Evolutionary conservation across 192 early-diverging fungal species (phyloP), one percentile per base, ranked within the genome.

Genomic region (Rhizoclosmatium sp.): DNA sequence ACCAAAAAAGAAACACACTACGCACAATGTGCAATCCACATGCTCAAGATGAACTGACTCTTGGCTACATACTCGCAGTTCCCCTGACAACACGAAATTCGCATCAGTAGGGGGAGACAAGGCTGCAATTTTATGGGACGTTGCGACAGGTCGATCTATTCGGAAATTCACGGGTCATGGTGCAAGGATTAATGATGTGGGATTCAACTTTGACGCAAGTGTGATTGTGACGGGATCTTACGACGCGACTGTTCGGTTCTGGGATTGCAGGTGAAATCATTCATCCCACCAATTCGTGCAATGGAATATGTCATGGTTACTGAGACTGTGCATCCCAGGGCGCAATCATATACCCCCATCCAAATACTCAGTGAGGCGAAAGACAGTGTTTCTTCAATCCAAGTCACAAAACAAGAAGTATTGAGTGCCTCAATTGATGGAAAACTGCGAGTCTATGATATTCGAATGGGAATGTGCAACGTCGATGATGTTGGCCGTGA

Each of bases 361-460:
- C 97, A 99, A 76, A 81, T 93, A 1, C 70, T 98, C 9, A 88
- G 90, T 23, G 95, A 96, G 9, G 89, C 92, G 54, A 95, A 94
- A 80, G 97, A 99, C 72, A 93, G 93, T 58, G 89, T 99, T 1
- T 91, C 93, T 47, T 91, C 93, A 3, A 83, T 99, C 21, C 83
- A 88, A 40, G 76, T 98, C n/a, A 78, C 84, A 42, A 92, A 87
- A 23, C 78, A 84, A 19, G 91, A 96, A 81, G 90, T 99, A 44
- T 76, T 97, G 49, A 85, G 92, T 45, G 93, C 92, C 4, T 95
- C 91, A n/a, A 91, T 94, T 3, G 96, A 98, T 81, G 96, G 96
- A 0, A 86, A 79, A 58, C 85, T 97, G 70, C 84, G 97, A 54
- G 89, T 88, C 10, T 97, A 96, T 78, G 97, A 99, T 78, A 85